Evolutionary conservation across 768 basidiomycete genomes (phyloP).

Genomic region (Saitozyma podzolica): DNA sequence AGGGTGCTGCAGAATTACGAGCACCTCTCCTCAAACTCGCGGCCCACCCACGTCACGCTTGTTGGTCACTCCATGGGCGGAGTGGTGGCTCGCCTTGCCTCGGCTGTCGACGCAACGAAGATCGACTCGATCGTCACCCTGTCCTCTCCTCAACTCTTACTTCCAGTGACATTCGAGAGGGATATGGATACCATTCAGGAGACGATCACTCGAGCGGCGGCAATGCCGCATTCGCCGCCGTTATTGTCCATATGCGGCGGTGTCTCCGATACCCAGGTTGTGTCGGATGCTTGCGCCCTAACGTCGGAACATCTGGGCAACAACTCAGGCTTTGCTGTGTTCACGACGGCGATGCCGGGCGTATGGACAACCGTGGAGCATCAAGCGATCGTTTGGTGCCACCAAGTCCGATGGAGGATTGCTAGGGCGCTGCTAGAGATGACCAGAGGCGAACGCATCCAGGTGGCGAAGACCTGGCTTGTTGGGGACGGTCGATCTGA

Average conservation of each 20-base stretch:
- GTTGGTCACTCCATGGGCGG: slow-evolving; percentile 99
- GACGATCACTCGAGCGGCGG: slow-evolving; percentile 35
- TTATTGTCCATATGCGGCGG: slow-evolving; percentile 87
- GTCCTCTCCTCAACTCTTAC: slow-evolving; percentile 85
- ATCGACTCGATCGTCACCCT: slow-evolving; percentile 72
- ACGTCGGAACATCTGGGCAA: slow-evolving; percentile 57
- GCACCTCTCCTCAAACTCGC: slow-evolving; percentile 43
- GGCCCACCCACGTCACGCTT: slow-evolving; percentile 64
- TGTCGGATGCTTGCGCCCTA: slow-evolving; percentile 82
- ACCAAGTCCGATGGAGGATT: slow-evolving; percentile 88
- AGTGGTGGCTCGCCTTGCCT: slow-evolving; percentile 77
- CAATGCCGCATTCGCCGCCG: slow-evolving; percentile 58
- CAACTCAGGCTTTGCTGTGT: slow-evolving; percentile 61
- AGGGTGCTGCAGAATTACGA: slow-evolving; percentile 34
- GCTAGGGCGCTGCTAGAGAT: slow-evolving; percentile 73
- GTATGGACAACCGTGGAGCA: slow-evolving; percentile 95
- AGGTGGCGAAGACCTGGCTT: neutral
- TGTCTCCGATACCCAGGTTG: slow-evolving; percentile 84
- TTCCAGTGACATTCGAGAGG: slow-evolving; percentile 83
- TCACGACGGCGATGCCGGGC: slow-evolving; percentile 84
- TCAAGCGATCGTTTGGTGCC: slow-evolving; percentile 97
- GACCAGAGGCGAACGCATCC: neutral
- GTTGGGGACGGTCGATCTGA: no score
- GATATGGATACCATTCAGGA: slow-evolving; percentile 74
- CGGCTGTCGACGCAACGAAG: slow-evolving; percentile 33